phyloP scores from a whole-genome alignment of 2,329 filamentous ascomycete genomes.

The Pseudocercospora musae region DNA sequence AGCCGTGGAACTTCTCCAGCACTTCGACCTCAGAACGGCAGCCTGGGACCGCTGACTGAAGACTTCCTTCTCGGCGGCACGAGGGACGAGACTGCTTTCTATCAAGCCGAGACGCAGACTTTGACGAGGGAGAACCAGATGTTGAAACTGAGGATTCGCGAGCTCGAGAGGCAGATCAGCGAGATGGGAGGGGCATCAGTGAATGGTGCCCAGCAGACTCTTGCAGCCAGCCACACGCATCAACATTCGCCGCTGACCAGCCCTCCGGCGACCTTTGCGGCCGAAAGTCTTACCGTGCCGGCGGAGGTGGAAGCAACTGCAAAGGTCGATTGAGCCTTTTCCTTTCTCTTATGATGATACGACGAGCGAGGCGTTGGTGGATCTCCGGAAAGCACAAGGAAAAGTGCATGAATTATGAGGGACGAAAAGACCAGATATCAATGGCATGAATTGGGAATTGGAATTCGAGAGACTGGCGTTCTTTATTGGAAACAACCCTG shows the following conservation, averaged over 20 bases:
- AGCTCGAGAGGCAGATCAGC: slow-evolving; percentile 45
- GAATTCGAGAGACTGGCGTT: neutral
- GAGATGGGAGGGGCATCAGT: slow-evolving; percentile 5
- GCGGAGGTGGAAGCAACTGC: slow-evolving; percentile 2
- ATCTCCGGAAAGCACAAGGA: neutral
- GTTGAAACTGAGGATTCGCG: slow-evolving; percentile 69
- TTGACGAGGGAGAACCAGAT: slow-evolving; percentile 78
- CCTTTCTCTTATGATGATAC: neutral
- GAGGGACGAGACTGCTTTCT: slow-evolving; percentile 72
- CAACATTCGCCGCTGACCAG: slow-evolving; percentile 20
- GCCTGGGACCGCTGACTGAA: slow-evolving; percentile 41
- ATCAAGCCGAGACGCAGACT: slow-evolving; percentile 78
- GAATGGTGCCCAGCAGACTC: slow-evolving; percentile 7
- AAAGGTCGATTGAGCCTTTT: slow-evolving; percentile 5
- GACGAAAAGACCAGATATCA: neutral
- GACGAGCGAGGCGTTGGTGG: slow-evolving; percentile 4
- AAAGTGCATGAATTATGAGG: neutral
- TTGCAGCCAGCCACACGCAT: slow-evolving; percentile 8
- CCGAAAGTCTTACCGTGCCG: slow-evolving; percentile 3
- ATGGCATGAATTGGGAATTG: neutral
- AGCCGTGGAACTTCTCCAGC: slow-evolving; percentile 44
- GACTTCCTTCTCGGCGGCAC: slow-evolving; percentile 61
- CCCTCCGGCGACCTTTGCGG: slow-evolving; percentile 17
- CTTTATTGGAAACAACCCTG: neutral
- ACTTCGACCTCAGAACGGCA: slow-evolving; percentile 55